These are phyloP conservation scores for Nyctanthes arbortristis DNA, from an alignment of 257 asterid species.

Conservation along the genomic window DNA sequence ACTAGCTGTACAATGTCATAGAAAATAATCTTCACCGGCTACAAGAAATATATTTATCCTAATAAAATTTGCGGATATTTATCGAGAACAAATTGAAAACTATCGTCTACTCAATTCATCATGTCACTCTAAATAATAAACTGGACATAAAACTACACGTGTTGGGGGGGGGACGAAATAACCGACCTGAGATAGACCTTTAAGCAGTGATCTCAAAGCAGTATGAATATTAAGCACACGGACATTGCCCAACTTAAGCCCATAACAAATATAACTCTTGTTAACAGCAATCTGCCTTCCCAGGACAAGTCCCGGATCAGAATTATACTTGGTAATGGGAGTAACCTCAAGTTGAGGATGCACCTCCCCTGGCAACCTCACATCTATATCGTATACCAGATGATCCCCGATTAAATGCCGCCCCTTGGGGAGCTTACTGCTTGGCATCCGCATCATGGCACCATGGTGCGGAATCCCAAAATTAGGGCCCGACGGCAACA, in stretches of 20 bases:
- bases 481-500: constrained; percentile 40
- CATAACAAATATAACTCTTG: constrained; percentile 90
- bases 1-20: too few species aligned
- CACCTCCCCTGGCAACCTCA: constrained; percentile 80
- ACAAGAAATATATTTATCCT: neutral
- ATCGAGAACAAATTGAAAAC: neutral
- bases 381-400: constrained; percentile 72
- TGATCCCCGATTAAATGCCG: constrained; percentile 75
- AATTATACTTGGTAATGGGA: constrained; percentile 90
- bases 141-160: constrained; percentile 40
- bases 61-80: neutral
- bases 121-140: neutral
- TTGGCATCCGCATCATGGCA: constrained; percentile 72
- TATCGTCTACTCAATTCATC: neutral
- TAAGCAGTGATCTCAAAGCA: constrained; percentile 90
- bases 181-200: constrained; percentile 89
- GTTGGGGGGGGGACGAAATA: neutral
- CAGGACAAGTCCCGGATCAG: constrained; percentile 91
- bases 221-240: constrained; percentile 93
- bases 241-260: constrained; percentile 84
- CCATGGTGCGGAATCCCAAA: constrained; percentile 48
- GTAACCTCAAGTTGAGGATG: constrained; percentile 99
- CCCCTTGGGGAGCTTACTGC: constrained; percentile 92
- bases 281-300: constrained; percentile 97
- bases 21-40: neutral